Conservation (phyloP, 805 yeast species). For the Kazachstania kunashirensis region DNA sequence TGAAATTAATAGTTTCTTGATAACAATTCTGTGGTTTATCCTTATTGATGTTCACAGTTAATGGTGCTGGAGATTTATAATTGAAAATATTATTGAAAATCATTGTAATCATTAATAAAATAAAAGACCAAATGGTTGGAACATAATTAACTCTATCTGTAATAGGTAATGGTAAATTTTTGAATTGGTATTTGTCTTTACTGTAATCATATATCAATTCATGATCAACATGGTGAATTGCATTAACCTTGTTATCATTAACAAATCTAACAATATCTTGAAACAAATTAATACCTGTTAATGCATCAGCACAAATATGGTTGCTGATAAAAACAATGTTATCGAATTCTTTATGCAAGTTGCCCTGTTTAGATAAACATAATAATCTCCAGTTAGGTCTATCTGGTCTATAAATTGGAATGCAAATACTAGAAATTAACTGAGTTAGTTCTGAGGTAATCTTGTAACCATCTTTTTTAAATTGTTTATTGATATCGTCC, state of each 20-base stretch:
- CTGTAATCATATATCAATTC: conserved; percentile 11
- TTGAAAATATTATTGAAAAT: conserved; percentile 10
- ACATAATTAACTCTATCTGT: conserved; percentile 17
- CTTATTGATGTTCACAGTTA: conserved; percentile 5
- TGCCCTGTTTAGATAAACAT: conserved; percentile 8
- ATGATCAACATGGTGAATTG: background rate
- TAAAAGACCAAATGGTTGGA: conserved; percentile 8
- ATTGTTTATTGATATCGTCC: conserved; percentile 7
- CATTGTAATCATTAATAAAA: conserved; percentile 9
- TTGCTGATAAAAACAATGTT: conserved; percentile 17
- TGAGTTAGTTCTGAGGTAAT: conserved; percentile 10
- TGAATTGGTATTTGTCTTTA: conserved; percentile 8
- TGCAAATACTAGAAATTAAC: conserved; percentile 9
- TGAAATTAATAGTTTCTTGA: conserved; percentile 11
- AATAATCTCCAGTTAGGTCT: conserved; percentile 22
- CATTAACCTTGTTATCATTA: background rate
- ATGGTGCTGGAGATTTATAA: conserved; percentile 9
- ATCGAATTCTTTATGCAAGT: background rate
- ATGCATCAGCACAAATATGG: conserved; percentile 21
- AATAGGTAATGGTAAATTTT: conserved; percentile 16
- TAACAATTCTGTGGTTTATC: conserved; percentile 6
- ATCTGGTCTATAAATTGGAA: conserved; percentile 12
- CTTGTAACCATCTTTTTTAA: conserved; percentile 8
- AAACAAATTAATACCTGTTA: conserved; percentile 16
- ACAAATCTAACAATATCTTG: conserved; percentile 11